Conservation (phyloP, 176 grass and related monocot genomes). For the Carex kokanica region DNA sequence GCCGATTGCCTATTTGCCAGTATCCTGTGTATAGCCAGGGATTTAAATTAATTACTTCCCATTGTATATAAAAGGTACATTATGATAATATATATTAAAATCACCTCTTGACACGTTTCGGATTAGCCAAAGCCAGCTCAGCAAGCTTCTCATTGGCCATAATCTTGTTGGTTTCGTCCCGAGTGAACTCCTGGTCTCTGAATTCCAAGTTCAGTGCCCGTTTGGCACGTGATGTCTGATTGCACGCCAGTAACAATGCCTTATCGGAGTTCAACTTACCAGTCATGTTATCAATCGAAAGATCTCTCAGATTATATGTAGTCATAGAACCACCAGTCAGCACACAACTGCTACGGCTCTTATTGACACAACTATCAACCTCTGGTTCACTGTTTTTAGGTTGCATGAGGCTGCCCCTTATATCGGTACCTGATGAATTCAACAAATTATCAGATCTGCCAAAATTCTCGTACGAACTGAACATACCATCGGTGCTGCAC, state of each 20-base stretch:
- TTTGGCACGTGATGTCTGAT: background rate
- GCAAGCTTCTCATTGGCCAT: conserved; percentile 71
- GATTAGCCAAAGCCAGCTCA: conserved; percentile 72
- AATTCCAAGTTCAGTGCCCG: background rate
- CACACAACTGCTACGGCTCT: background rate
- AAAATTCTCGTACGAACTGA: background rate
- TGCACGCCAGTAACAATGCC: background rate
- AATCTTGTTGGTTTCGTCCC: conserved; percentile 76
- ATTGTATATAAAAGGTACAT: background rate
- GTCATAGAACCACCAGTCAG: background rate
- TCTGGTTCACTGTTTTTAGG: background rate
- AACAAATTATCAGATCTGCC: background rate
- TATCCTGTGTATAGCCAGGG: conserved; percentile 51
- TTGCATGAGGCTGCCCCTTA: background rate
- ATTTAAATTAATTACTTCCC: background rate
- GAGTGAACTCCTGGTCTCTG: background rate
- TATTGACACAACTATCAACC: background rate
- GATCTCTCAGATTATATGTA: background rate
- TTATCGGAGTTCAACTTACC: background rate
- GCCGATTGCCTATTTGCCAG: conserved; percentile 92
- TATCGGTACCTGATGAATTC: background rate
- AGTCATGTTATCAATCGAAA: background rate
- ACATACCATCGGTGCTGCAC: background rate
- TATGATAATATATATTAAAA: background rate
- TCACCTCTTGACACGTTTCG: conserved; percentile 76